Evolutionary conservation across 148 eudicot species (phyloP), one percentile per base, ranked within the genome.

Genomic region (Persicaria maculosa): DNA sequence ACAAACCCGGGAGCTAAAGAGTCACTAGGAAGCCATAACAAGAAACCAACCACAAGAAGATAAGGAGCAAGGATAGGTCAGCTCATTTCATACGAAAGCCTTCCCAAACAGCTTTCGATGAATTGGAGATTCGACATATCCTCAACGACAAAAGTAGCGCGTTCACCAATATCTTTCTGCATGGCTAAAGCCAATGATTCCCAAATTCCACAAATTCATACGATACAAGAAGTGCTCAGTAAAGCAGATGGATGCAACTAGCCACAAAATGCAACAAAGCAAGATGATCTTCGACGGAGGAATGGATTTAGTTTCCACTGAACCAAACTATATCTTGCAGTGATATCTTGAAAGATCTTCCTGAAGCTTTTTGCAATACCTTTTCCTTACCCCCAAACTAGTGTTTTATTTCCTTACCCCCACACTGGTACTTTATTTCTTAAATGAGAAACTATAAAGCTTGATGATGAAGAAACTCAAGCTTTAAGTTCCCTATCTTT

Each of bases 181-280:
- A 65, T 40, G 47, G 47, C 17, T 17, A 65, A 65, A 65, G 70
- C 46, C 46, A 65, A 65, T 40, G 40, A 65, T 65, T 65, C 70
- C 69, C 70, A 65, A 65, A 65, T 40, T 40, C 70, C 70, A 40
- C 70, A 65, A 65, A 65, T 12, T 15, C 19, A 65, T 46, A 65
- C 36, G 8, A 65, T 14, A 8, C 19, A 40, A 65, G 46, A 20
- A 65, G 70, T 40, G 70, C 70, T 65, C 16, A 40, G 70, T 65
- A 65, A 65, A 65, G 70, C 70, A 65, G 46, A 65, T 65, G 70
- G 70, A 65, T 4, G 47, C 9, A 65, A 65, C 70, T 65, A 43
- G 45, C 70, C 70, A 36, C 47, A 65, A 15, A 40, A 9, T 43
- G 8, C 70, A 65, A 15, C 47, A 65, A 65, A 65, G 19, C 70